Evolutionary conservation across 306 rosid species (phyloP).

Genomic region (Acmispon strigosus): DNA sequence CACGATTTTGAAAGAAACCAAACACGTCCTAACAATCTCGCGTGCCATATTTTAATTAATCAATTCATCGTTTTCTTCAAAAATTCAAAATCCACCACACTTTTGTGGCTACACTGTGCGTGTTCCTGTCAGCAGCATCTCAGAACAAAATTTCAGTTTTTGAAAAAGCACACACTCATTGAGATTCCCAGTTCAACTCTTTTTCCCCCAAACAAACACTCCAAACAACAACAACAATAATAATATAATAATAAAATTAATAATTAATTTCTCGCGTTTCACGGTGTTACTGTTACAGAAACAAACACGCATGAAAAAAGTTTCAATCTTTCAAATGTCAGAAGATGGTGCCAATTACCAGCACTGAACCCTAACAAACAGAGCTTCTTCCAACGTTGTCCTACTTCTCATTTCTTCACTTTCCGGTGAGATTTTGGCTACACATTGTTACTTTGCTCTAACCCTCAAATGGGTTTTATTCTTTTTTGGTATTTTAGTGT

Average conservation of each 20-base stretch:
- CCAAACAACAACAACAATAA: neutral
- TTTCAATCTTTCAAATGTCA: constrained; percentile 32
- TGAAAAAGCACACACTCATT: constrained; percentile 3
- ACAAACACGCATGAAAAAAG: constrained; percentile 21
- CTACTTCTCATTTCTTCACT: neutral
- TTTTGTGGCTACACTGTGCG: neutral
- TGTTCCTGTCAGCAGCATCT: constrained; percentile 2
- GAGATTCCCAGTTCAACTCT: constrained; percentile 30
- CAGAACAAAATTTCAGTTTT: constrained; percentile 21
- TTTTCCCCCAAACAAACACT: constrained; percentile 3
- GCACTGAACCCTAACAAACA: neutral
- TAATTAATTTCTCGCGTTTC: neutral
- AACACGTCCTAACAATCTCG: constrained; percentile 4
- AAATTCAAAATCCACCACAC: neutral
- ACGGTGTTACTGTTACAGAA: neutral
- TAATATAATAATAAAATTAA: neutral
- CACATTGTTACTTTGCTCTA: neutral
- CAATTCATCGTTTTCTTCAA: constrained; percentile 10
- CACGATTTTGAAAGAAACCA: neutral
- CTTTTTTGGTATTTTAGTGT: neutral
- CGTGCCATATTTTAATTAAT: constrained; percentile 9
- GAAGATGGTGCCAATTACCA: neutral
- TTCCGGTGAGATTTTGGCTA: constrained; percentile 5
- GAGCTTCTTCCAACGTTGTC: neutral
- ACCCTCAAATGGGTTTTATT: neutral